Evolutionary conservation across 805 yeast species (phyloP).

Genomic region (Metschnikowia lachancei): DNA sequence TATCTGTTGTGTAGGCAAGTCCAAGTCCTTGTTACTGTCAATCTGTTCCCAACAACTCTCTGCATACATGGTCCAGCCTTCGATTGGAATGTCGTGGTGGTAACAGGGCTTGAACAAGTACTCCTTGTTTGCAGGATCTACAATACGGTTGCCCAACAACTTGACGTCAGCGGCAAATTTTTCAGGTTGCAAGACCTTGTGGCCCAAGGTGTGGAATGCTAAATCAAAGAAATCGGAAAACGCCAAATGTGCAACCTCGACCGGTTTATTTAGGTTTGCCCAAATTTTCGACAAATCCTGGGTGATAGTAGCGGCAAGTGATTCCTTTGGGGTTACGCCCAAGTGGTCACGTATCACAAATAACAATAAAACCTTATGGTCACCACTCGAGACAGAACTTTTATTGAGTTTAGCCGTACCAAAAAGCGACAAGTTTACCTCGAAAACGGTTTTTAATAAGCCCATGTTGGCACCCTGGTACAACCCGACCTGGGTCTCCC

Average conservation of each 20-base stretch:
- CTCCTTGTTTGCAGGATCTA: conserved; percentile 28
- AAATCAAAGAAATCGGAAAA: conserved; percentile 82
- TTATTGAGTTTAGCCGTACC: conserved; percentile 45
- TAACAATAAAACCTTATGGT: conserved; percentile 64
- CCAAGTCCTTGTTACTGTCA: conserved; percentile 88
- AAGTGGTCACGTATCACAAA: conserved; percentile 92
- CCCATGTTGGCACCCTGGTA: conserved; percentile 99
- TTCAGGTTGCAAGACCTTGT: conserved; percentile 78
- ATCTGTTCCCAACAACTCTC: conserved; percentile 93
- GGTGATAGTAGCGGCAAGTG: conserved; percentile 64
- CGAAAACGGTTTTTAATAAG: conserved; percentile 89
- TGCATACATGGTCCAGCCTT: conserved; percentile 94
- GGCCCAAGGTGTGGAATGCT: conserved; percentile 77
- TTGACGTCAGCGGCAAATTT: conserved; percentile 61
- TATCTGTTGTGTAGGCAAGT: conserved; percentile 94
- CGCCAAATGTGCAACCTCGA: conserved; percentile 49
- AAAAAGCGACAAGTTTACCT: conserved; percentile 85
- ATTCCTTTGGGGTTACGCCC: conserved; percentile 78
- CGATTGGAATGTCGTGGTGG: conserved; percentile 85
- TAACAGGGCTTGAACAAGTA: conserved; percentile 63
- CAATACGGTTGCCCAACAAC: conserved; percentile 61
- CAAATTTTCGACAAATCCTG: conserved; percentile 76
- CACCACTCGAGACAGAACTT: conserved; percentile 17
- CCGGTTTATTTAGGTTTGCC: conserved; percentile 74
- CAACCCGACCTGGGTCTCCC: conserved; percentile 97